These are phyloP conservation scores for Apophysomyces variabilis DNA, from an alignment of 371 early-diverging fungal species.

Conservation along the genomic window DNA sequence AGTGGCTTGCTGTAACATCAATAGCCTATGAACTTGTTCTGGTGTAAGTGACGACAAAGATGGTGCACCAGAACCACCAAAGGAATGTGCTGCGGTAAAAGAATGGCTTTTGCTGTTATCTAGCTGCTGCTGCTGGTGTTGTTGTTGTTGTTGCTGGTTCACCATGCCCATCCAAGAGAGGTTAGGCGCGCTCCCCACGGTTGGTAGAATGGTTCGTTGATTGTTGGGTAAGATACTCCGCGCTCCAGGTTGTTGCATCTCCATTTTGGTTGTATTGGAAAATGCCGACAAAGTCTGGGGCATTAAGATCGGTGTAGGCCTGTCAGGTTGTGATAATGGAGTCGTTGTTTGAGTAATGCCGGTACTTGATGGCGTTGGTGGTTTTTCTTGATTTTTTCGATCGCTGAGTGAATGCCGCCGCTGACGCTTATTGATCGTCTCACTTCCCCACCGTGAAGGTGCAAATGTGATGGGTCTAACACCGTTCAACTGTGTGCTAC, in stretches of 20 bases:
- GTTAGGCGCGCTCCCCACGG: constrained; percentile 31
- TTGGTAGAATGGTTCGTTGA: constrained; percentile 20
- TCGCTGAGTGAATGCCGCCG: constrained; percentile 39
- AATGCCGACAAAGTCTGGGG: not conserved
- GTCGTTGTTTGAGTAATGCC: constrained; percentile 5
- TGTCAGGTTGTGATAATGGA: not conserved
- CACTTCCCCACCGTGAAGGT: constrained; percentile 31
- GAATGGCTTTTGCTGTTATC: constrained; percentile 1
- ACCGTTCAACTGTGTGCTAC: constrained; percentile 8
- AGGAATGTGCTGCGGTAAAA: constrained; percentile 9
- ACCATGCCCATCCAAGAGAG: constrained; percentile 32
- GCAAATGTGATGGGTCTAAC: constrained; percentile 40
- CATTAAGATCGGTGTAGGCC: not conserved
- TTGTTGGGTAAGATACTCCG: constrained; percentile 21
- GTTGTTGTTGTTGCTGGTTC: constrained; percentile 11
- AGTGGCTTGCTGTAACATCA: constrained; percentile 26
- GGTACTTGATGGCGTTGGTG: constrained; percentile 13
- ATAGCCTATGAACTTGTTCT: constrained; percentile 28
- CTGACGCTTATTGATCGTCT: constrained; percentile 39
- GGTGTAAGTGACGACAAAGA: constrained; percentile 24
- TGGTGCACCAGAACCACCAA: constrained; percentile 11
- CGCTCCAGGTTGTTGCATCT: constrained; percentile 3
- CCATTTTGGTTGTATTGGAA: constrained; percentile 7
- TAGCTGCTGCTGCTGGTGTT: constrained; percentile 9
- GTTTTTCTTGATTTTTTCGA: constrained; percentile 26